Base-by-base conservation (phyloP, 176 grass and related monocot genomes). In the Oryza coarctata region DNA sequence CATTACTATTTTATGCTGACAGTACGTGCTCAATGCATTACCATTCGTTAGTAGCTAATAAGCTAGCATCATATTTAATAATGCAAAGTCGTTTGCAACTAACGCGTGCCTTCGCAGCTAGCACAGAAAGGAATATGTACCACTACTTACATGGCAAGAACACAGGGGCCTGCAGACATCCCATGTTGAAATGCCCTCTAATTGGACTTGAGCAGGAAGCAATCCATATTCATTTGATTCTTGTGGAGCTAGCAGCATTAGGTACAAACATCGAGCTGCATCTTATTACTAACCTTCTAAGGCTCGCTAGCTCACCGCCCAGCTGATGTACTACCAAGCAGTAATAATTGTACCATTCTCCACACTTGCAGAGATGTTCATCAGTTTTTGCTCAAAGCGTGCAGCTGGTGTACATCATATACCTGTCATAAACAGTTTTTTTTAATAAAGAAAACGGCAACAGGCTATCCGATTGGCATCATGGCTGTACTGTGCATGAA, bases 231-330 rank as follows among this genome's bases (percentile, higher is more conserved):
- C 17, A 49, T 49, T 10, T 7, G 20, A 49, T 68, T 10, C 78
- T 36, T 34, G 58, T 47, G 67, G 27, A 39, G n/a, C n/a, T n/a
- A 44, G 65, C 67, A 73, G 36, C 45, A 23, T 64, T 79, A 58
- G 68, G 68, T 82, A n/a, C 5, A n/a, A 10, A 11, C 52, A 69
- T 55, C 18, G 20, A 55, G 7, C 49, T 52, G 17, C 29, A 82
- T 77, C 73, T 79, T 78, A 83, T 79, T 78, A 83, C 31, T 63
- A 75, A 2, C 77, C 84, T 81, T 81, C 70, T 3, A 85, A 85
- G 83, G 23, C 38, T 81, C 34, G 33, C 2, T 55, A n/a, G 50
- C 50, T 77, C 55, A 77, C 22, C n/a, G n/a, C n/a, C n/a, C 55
- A 23, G 20, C 45, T 50, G 64, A 47, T 63, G 52, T 66, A 18